A percentile compares a stretch with the other conserved stretches of the same genome.
Conservation (phyloP, 345 rosid genomes). For the Noccaea bulbosa region DNA sequence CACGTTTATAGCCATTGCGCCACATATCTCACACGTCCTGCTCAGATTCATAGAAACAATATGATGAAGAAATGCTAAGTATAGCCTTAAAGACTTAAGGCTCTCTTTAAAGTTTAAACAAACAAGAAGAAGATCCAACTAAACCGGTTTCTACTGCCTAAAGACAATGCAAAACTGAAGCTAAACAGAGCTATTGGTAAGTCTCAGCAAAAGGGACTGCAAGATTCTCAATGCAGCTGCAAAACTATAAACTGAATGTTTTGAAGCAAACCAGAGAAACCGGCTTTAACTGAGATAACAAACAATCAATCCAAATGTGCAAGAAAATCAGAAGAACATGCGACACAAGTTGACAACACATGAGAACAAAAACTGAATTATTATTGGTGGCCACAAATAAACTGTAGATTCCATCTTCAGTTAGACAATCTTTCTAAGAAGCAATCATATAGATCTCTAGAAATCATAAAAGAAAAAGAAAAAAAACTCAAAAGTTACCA, state of each 20-base stretch:
- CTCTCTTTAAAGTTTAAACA: constrained; percentile 20
- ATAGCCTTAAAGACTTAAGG: not conserved
- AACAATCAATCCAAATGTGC: not conserved
- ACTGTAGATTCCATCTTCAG: constrained; percentile 36
- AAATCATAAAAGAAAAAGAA: constrained; percentile 30
- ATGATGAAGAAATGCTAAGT: constrained; percentile 6
- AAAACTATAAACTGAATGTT: constrained; percentile 1
- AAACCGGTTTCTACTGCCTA: constrained; percentile 15
- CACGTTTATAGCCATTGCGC: constrained; percentile 55
- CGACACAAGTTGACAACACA: constrained; percentile 35
- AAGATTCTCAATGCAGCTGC: constrained; percentile 23
- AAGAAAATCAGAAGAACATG: constrained; percentile 1
- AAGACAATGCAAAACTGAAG: not conserved
- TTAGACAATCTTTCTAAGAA: constrained; percentile 34
- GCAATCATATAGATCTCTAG: constrained; percentile 39
- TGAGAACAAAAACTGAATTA: constrained; percentile 18
- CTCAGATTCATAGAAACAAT: constrained; percentile 16
- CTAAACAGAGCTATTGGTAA: constrained; percentile 2
- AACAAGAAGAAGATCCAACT: constrained; percentile 18
- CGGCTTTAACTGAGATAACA: not conserved
- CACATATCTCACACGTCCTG: constrained; percentile 73
- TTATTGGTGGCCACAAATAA: constrained; percentile 15
- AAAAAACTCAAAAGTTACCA: not conserved
- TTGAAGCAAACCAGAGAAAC: constrained; percentile 28
- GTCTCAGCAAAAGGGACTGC: constrained; percentile 10